These are phyloP conservation scores for Capsella bursapastoris DNA, from an alignment of 345 rosid genomes.

Conservation along the genomic window DNA sequence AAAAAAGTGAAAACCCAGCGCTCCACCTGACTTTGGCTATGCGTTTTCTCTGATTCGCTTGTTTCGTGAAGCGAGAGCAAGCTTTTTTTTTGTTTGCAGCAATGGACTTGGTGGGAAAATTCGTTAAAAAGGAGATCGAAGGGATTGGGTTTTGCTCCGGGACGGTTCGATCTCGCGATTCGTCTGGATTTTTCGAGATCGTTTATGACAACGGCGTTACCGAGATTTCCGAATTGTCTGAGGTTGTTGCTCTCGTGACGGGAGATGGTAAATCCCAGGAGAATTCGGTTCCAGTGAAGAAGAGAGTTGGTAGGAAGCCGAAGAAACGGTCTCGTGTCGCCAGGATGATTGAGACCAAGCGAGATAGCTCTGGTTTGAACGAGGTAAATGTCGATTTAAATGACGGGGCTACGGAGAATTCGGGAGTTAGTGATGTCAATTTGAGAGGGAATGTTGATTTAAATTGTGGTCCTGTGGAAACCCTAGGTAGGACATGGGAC, in stretches of 20 bases:
- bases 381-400: slow-evolving; percentile 55
- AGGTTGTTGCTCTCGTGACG: slow-evolving; percentile 51
- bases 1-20: neutral
- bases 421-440: slow-evolving; percentile 44
- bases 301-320: slow-evolving; percentile 51
- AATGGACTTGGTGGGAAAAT: slow-evolving; percentile 76
- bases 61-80: slow-evolving; percentile 25
- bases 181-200: slow-evolving; percentile 62
- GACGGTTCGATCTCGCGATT: slow-evolving; percentile 62
- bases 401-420: slow-evolving; percentile 45
- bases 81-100: neutral
- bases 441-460: slow-evolving; percentile 48
- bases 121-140: slow-evolving; percentile 56
- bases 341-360: slow-evolving; percentile 35
- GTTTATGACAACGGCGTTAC: slow-evolving; percentile 65
- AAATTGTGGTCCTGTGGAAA: slow-evolving; percentile 46
- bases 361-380: slow-evolving; percentile 24
- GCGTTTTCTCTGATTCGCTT: slow-evolving; percentile 38
- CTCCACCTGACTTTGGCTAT: slow-evolving; percentile 8
- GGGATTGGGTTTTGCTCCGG: slow-evolving; percentile 59
- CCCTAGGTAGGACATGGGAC: slow-evolving; percentile 38
- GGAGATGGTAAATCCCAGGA: slow-evolving; percentile 31
- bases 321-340: slow-evolving; percentile 59
- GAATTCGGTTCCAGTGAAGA: slow-evolving; percentile 41
- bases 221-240: slow-evolving; percentile 60